These are phyloP conservation scores for Triticum dicoccoides DNA, from an alignment of 176 grass and related monocot species.

Conservation along the genomic window DNA sequence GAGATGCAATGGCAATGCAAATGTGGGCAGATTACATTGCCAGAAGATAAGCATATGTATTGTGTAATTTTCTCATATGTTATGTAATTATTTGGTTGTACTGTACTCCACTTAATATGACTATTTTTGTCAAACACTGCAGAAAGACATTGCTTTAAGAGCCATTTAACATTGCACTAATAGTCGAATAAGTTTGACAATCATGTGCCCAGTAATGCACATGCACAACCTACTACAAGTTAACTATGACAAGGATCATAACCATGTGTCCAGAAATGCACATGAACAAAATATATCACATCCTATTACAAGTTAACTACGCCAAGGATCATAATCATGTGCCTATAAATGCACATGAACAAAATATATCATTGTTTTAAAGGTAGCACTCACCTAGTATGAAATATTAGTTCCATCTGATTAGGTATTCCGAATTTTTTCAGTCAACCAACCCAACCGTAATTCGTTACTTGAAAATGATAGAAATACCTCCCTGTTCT, in stretches of 20 bases:
- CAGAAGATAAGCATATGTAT: neutral
- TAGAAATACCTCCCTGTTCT: too few relatives aligned
- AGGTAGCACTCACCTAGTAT: neutral
- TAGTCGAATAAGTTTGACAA: neutral
- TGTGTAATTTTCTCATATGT: neutral
- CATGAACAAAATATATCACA: neutral
- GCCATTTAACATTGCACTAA: neutral
- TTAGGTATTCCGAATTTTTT: neutral
- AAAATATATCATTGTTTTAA: neutral
- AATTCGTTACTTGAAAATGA: neutral
- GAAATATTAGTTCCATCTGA: neutral
- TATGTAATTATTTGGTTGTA: neutral
- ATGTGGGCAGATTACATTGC: conserved; percentile 28
- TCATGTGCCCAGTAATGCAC: too few relatives aligned
- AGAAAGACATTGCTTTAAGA: neutral
- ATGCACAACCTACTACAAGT: too few relatives aligned
- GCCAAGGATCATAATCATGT: neutral
- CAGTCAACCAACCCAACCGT: neutral
- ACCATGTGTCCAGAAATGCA: neutral
- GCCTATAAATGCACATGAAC: neutral
- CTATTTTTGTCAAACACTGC: neutral
- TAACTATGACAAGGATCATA: too few relatives aligned
- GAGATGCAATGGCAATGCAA: neutral
- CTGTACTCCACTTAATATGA: neutral
- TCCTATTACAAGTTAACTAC: neutral